Evolutionary conservation across 2,329 filamentous ascomycete species (phyloP).

Genomic region (Exophiala mesophila): DNA sequence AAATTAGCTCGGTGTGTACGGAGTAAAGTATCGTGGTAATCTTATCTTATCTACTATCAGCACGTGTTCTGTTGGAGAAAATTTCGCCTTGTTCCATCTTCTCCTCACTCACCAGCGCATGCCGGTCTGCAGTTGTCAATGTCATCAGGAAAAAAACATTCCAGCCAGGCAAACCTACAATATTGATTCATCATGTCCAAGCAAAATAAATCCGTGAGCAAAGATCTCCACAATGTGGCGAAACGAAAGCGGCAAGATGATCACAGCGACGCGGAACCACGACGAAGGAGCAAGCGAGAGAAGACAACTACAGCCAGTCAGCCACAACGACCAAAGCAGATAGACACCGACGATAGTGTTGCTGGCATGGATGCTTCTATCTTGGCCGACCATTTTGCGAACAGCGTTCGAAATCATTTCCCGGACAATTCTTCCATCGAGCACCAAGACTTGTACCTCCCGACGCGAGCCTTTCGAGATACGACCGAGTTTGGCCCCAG

Average conservation of each 20-base stretch:
- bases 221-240: too few relatives aligned
- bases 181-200: too few relatives aligned
- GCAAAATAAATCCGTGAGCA: too few relatives aligned
- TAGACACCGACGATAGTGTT: conserved; percentile 63
- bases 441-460: conserved; percentile 73
- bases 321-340: conserved; percentile 3
- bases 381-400: conserved; percentile 78
- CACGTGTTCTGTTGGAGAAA: too few relatives aligned
- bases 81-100: too few relatives aligned
- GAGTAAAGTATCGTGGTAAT: too few relatives aligned
- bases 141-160: too few relatives aligned
- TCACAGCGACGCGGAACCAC: not conserved
- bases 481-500: conserved; percentile 67
- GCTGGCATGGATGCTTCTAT: conserved; percentile 76
- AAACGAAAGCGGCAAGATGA: not conserved
- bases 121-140: too few relatives aligned
- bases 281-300: not conserved
- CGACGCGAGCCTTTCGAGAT: conserved; percentile 73
- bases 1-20: too few relatives aligned
- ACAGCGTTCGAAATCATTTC: conserved; percentile 64
- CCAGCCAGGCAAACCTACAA: too few relatives aligned
- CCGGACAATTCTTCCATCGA: conserved; percentile 78
- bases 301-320: not conserved
- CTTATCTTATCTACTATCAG: too few relatives aligned
- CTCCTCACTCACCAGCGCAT: too few relatives aligned